Conservation (phyloP, 1,139 yeast species). For the Geotrichum siamense region DNA sequence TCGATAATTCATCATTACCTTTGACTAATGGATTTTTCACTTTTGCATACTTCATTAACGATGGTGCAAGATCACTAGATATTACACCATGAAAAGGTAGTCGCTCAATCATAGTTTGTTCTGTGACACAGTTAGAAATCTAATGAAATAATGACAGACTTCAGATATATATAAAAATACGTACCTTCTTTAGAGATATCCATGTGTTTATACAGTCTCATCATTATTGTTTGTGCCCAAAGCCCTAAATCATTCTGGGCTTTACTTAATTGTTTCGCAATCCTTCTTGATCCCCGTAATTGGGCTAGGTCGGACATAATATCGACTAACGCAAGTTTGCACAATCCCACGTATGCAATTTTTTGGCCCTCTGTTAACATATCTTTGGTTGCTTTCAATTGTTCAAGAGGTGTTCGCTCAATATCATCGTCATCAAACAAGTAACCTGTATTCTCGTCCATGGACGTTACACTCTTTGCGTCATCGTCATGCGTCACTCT, state of each 20-base stretch:
- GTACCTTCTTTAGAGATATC: conserved; percentile 49
- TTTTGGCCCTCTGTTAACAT: conserved; percentile 79
- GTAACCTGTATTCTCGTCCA: conserved; percentile 76
- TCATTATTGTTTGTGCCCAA: conserved; percentile 75
- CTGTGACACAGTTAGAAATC: conserved; percentile 33
- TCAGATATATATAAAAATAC: conserved; percentile 1
- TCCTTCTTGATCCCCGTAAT: conserved; percentile 47
- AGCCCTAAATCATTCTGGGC: conserved; percentile 75
- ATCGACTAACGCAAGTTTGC: conserved; percentile 65
- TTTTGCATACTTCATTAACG: conserved; percentile 33
- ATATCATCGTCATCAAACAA: conserved; percentile 49
- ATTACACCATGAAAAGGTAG: conserved; percentile 78
- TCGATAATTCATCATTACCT: neutral
- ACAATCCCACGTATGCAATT: conserved; percentile 85
- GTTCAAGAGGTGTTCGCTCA: conserved; percentile 49
- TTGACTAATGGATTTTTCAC: conserved; percentile 28
- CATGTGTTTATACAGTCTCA: conserved; percentile 73
- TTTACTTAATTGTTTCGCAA: conserved; percentile 46
- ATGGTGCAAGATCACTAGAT: conserved; percentile 59
- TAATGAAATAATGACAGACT: conserved; percentile 2
- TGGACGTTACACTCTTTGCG: conserved; percentile 57
- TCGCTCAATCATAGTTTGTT: conserved; percentile 80
- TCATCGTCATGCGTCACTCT: conserved; percentile 89
- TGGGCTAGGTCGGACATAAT: conserved; percentile 75
- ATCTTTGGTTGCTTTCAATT: conserved; percentile 70